These are phyloP conservation scores for Chrysoporthe deuterocubensis DNA, from an alignment of 2,329 filamentous ascomycete species.

Conservation along the genomic window DNA sequence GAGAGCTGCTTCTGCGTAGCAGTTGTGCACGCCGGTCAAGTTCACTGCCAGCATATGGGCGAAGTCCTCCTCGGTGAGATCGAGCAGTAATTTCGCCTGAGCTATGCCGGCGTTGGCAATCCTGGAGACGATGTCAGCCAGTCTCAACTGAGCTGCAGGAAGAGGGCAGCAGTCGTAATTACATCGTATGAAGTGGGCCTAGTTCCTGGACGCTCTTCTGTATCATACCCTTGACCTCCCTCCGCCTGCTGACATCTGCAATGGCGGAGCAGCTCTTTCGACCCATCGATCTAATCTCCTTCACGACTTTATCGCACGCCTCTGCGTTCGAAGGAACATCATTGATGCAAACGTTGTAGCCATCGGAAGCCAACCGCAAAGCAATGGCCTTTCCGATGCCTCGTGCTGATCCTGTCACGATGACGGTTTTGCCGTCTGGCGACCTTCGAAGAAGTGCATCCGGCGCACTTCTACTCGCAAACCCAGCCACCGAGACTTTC, in stretches of 20 bases:
- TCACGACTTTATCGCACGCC: conserved; percentile 55
- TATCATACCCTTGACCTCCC: conserved; percentile 56
- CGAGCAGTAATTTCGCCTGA: conserved; percentile 59
- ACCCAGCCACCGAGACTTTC: not conserved
- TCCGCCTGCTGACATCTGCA: conserved; percentile 64
- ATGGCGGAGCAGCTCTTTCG: conserved; percentile 57
- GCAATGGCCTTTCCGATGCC: conserved; percentile 65
- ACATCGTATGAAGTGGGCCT: conserved; percentile 49
- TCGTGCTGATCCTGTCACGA: conserved; percentile 37
- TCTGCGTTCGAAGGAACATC: conserved; percentile 59
- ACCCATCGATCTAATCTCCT: conserved; percentile 56
- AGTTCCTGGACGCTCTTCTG: conserved; percentile 54
- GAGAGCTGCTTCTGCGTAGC: conserved; percentile 64
- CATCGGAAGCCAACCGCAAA: conserved; percentile 65
- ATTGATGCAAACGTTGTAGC: conserved; percentile 69
- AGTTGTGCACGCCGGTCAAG: conserved; percentile 67
- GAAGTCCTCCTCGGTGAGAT: conserved; percentile 61
- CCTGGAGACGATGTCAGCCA: conserved; percentile 32
- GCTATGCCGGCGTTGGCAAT: conserved; percentile 67
- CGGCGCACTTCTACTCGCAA: conserved; percentile 5
- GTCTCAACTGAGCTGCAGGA: not conserved
- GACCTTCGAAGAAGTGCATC: conserved; percentile 10
- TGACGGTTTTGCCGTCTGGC: conserved; percentile 23
- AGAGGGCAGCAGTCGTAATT: not conserved
- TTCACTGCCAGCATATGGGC: conserved; percentile 66